Evolutionary conservation across 176 grass and related monocot species (phyloP), one percentile per base, ranked within the genome.

Genomic region (Raddia distichophylla): DNA sequence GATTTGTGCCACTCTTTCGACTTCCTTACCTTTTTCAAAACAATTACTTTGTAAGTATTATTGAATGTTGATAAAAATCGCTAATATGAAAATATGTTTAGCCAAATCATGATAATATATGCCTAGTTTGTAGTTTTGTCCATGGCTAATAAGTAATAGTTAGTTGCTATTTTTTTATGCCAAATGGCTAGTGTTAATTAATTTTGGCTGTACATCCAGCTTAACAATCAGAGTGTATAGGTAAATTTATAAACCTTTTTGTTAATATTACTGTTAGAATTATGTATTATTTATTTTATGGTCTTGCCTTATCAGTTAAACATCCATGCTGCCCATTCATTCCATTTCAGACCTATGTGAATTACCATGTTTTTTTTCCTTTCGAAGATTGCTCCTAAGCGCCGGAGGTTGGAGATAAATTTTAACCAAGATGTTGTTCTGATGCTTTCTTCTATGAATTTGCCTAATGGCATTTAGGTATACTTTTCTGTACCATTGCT

Each of bases 391-490:
- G 88, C 88, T 83, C 88, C 92, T 7, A 98, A 98, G 86, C 67
- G 90, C 45, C 94, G 95, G 95, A 92, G 83, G 59, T 83, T 94
- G 90, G 95, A 98, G 86, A 98, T 87, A 75, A 94, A 98, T 87
- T 98, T 89, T 83, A 91, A 90, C 71, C 90, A 98, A 89, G 81
- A 91, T 91, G 90, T 90, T 58, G 92, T 98, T 60, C 75, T 98
- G 71, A 98, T 98, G 95, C 92, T 98, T 86, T 99, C 96, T 8
- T 94, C 95, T 27, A 94, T 94, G 92, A 98, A 91, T 76, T 87
- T 94, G 33, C 92, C 95, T 16, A 92, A 98, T 84, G 95, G 95
- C 74, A 95, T 93, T 75, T 93, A 99, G 96, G 96, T 95, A 57
- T 20, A 16, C 3, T 65, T 44, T 77, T 82, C 27, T 85, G 16